Percentiles rank a stretch among this genome's conserved stretches.
phyloP scores from a whole-genome alignment of 805 yeast species.

The Candida argentea region DNA sequence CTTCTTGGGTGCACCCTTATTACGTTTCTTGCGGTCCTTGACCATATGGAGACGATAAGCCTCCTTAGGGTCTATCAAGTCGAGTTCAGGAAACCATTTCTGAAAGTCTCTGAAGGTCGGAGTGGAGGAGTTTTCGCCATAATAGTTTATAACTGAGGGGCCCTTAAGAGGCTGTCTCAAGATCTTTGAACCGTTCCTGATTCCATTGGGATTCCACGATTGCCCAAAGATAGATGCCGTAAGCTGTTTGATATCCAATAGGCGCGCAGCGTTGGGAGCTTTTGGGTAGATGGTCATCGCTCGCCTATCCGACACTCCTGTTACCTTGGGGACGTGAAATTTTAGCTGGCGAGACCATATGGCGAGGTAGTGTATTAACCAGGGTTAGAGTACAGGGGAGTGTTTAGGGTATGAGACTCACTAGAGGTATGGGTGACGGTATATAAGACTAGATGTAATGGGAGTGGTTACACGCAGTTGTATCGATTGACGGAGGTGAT shows the following conservation, averaged over 20 bases:
- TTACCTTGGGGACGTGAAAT: too few relatives aligned
- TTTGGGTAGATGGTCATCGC: too few relatives aligned
- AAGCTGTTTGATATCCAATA: conserved; percentile 46
- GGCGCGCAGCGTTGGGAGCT: conserved; percentile 35
- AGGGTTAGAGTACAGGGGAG: too few relatives aligned
- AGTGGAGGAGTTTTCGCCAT: conserved; percentile 58
- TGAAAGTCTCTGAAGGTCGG: conserved; percentile 54
- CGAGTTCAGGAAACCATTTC: conserved; percentile 38
- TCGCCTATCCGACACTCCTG: too few relatives aligned
- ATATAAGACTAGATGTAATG: too few relatives aligned
- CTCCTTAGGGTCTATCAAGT: conserved; percentile 59
- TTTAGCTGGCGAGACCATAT: too few relatives aligned
- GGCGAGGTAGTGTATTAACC: too few relatives aligned
- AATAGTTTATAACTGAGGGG: conserved; percentile 57
- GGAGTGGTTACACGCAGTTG: too few relatives aligned
- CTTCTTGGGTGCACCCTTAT: conserved; percentile 82
- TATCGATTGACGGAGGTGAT: too few relatives aligned
- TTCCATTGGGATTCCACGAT: conserved; percentile 54
- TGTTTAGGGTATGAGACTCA: too few relatives aligned
- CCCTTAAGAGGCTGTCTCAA: conserved; percentile 63
- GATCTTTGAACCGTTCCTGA: conserved; percentile 66
- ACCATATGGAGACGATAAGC: conserved; percentile 58
- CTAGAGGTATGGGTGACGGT: too few relatives aligned
- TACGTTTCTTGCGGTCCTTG: conserved; percentile 65
- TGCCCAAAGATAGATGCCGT: conserved; percentile 62